phyloP scores from a whole-genome alignment of 2,329 filamentous ascomycete genomes.

The Graphilbum fragrans region DNA sequence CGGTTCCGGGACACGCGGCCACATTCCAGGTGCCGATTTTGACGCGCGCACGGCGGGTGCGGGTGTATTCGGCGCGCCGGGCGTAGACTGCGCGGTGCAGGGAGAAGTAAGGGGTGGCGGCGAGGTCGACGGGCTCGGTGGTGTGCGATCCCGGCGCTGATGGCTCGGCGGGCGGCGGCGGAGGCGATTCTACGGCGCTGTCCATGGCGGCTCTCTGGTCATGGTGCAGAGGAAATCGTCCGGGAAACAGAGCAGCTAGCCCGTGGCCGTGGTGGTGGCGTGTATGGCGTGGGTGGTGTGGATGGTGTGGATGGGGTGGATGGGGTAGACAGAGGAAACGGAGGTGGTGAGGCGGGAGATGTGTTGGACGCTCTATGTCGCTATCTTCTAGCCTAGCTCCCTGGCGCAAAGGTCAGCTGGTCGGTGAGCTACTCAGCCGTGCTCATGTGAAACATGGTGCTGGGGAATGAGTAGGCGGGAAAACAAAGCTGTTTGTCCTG shows the following conservation, averaged over 20 bases:
- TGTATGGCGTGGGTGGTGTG: not conserved
- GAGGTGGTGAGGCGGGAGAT: no score
- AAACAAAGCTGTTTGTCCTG: no score
- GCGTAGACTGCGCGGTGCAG: constrained; percentile 57
- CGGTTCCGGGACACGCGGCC: constrained; percentile 69
- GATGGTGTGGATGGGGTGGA: no score
- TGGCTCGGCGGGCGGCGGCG: constrained; percentile 5
- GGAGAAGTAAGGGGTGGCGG: constrained; percentile 35
- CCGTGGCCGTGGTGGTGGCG: no score
- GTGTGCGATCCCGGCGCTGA: constrained; percentile 23
- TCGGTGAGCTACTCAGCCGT: no score
- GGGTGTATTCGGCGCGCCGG: constrained; percentile 67
- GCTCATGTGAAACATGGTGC: no score
- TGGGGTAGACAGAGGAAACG: no score
- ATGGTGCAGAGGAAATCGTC: not conserved
- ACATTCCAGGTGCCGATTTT: constrained; percentile 97
- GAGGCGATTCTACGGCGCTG: constrained; percentile 4
- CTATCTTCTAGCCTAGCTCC: no score
- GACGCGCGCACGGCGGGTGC: constrained; percentile 61
- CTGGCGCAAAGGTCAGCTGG: no score
- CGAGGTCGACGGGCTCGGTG: constrained; percentile 31
- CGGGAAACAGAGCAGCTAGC: no score
- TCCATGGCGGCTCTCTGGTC: not conserved
- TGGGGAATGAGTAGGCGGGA: no score
- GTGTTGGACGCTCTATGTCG: no score